These are phyloP conservation scores for Euptelea pleiosperma DNA, from an alignment of 164 flowering plant genomes.

Conservation along the genomic window DNA sequence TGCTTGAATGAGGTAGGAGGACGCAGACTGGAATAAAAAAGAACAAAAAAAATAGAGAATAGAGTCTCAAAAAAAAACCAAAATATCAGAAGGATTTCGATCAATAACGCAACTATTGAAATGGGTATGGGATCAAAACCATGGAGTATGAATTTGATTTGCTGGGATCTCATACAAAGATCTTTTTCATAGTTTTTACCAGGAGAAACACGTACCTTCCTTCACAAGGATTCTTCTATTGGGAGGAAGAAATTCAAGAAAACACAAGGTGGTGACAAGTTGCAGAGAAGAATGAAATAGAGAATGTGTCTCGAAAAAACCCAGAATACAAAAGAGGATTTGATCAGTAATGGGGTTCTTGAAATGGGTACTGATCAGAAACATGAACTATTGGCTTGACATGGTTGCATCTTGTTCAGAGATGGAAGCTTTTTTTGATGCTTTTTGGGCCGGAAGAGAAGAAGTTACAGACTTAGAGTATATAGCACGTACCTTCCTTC, in stretches of 20 bases:
- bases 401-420: constrained; percentile 3
- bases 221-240: no score
- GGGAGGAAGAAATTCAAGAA: no score
- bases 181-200: no score
- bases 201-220: no score
- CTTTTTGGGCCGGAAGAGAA: no score
- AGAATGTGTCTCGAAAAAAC: no score
- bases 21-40: constrained; percentile 6
- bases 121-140: constrained; percentile 11
- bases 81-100: neutral
- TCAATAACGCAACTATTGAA: constrained; percentile 1
- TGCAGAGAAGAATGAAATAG: no score
- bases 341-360: neutral
- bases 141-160: no score
- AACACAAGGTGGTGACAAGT: no score
- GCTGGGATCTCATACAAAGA: no score
- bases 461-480: no score
- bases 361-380: constrained; percentile 11
- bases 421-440: neutral
- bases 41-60: neutral
- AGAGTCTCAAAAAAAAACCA: neutral
- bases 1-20: constrained; percentile 17
- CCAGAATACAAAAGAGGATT: neutral
- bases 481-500: constrained; percentile 3
- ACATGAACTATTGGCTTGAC: no score